Evolutionary conservation across 2,329 filamentous ascomycete species (phyloP).

Genomic region (Amylocarpus encephaloides): DNA sequence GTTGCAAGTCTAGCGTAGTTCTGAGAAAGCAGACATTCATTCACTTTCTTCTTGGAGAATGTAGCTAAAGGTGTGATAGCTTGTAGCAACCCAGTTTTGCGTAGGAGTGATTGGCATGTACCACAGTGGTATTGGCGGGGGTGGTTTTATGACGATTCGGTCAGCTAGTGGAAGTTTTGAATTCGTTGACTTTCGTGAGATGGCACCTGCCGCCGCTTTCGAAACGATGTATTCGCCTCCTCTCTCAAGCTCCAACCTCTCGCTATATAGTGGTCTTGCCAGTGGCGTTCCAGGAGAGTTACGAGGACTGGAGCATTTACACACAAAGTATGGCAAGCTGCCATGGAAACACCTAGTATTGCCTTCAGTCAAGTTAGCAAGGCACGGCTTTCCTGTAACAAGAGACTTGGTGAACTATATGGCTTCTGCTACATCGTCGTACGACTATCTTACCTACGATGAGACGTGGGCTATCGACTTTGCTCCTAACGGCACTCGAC

Average conservation of each 20-base stretch:
- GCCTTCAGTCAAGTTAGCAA: constrained; percentile 54
- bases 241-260: constrained; percentile 40
- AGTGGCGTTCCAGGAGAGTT: constrained; percentile 47
- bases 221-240: constrained; percentile 58
- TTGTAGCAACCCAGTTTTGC: constrained; percentile 47
- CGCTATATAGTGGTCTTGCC: constrained; percentile 52
- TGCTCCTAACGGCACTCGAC: constrained; percentile 69
- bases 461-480: constrained; percentile 83
- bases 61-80: constrained; percentile 28
- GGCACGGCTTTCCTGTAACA: constrained; percentile 54
- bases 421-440: constrained; percentile 33
- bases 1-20: too few relatives aligned
- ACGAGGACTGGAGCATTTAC: constrained; percentile 32
- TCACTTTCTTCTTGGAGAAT: neutral
- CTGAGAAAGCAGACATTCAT: neutral
- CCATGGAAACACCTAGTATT: constrained; percentile 49
- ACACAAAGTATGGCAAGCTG: constrained; percentile 44
- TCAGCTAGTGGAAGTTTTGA: constrained; percentile 55
- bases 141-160: constrained; percentile 60
- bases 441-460: constrained; percentile 67
- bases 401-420: constrained; percentile 59
- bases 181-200: constrained; percentile 64
- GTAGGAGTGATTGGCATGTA: constrained; percentile 49
- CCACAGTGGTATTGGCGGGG: constrained; percentile 57
- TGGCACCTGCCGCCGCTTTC: constrained; percentile 53